Base-by-base conservation (phyloP, 2,329 filamentous ascomycete genomes). In the Aspergillus sp. region DNA sequence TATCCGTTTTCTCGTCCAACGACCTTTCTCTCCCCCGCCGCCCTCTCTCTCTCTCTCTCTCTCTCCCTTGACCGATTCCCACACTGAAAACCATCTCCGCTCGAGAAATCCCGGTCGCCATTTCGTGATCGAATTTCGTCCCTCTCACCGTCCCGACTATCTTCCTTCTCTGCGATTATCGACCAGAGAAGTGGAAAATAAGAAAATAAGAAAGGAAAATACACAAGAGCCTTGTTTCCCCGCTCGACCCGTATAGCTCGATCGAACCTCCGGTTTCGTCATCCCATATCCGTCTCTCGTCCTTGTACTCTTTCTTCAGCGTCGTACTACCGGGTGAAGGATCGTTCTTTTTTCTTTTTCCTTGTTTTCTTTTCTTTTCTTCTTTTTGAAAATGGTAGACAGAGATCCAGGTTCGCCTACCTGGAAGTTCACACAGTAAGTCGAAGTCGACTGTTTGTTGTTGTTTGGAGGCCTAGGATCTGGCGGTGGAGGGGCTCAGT, bases 401-500 rank as follows among this genome's bases (percentile, higher is more conserved):
- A 86, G 85, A 77, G 89, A 94, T 76, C 80, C 86, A 74, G 88
- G 82, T 79, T 85, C 88, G 75, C 90, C 90, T 68, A 97, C 90
- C 74, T 97, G 91, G 91, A 97, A 97, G 80, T 97, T 97, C 76
- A 97, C 91, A 72, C 91, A 97, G 90, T 94, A 86, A 73, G 88
- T 79, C 50, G 42, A 51, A 39, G 34, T 10, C 19, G 27, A 35
- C 9, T 38, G n/a, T 29, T 27, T 19, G 19, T 19, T 19, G 19
- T 19, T 19, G 2, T 19, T 19, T 19, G 19, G 19, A 19, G 19
- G 19, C 19, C 19, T 2, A 19, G 19, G 19, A 19, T 19, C 19
- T 19, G 19, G 19, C 19, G 19, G 19, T 19, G 19, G 19, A 19
- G 19, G 19, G 19, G 19, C 19, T 19, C 2, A 19, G 19, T 19